Base-by-base conservation (phyloP, 225 moss, liverwort and hornwort genomes). In the Rhytidiadelphus loreus region DNA sequence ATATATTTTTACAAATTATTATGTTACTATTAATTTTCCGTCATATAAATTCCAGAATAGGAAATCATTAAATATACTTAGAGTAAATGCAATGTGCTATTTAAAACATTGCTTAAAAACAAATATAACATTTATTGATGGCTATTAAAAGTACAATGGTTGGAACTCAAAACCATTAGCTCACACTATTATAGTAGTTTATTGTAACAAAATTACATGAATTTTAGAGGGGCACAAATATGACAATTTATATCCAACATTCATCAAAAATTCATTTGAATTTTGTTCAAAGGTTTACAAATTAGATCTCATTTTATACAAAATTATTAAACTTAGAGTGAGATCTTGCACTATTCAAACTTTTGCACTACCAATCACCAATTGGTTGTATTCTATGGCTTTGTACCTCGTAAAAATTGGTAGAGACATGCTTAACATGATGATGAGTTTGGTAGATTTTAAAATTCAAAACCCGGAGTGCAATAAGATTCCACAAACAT, bases 401-500 rank as follows among this genome's bases (percentile, higher is more conserved):
- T 12, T 1, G 3, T 23, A 13, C 2, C 39, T 23, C 4, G 15
- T 16, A 2, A 72, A 72, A 72, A 17, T 44, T 44, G 6, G 16
- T 29, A 6, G 44, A 73, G 18, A 28, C 29, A 6, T 44, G 28
- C 2, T 17, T 71, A 9, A 71, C 2, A 43, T 28, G 8, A 71
- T 43, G 26, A 44, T 72, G 29, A 72, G 2, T 5, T 71, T 15
- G 24, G 5, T 71, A 26, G 3, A 16, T 72, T 72, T 70, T 25
- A 0, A 29, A 44, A 72, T 29, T 46, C 10, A 9, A 28, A 17
- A 29, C 1, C 5, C 1, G 5, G 0, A 9, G 43, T 26, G 0
- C 26, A 72, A 10, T 17, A 0, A 28, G 0, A 29, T 29, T 46
- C 2, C 0, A 17, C 15, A 29, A 28, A 44, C 0, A 2, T 2